These are phyloP conservation scores for Fusarium albidum DNA, from an alignment of 2,329 filamentous ascomycete species.

Conservation along the genomic window DNA sequence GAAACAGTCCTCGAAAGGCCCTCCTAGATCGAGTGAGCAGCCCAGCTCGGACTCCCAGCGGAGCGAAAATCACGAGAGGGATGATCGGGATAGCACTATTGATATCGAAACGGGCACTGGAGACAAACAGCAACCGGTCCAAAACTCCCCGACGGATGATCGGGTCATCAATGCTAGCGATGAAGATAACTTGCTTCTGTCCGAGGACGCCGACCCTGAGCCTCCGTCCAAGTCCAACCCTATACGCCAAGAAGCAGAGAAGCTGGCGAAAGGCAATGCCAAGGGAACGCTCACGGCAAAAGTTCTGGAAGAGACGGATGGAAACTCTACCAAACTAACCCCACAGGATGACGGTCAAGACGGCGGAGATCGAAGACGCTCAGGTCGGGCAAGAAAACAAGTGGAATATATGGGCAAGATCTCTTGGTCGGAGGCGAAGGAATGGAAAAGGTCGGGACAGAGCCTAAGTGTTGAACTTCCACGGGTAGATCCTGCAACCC, in stretches of 20 bases:
- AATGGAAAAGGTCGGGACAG: slow-evolving; percentile 14
- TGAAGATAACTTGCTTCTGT: slow-evolving; percentile 37
- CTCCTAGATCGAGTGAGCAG: background rate
- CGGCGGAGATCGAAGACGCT: slow-evolving; percentile 31
- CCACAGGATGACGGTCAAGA: slow-evolving; percentile 10
- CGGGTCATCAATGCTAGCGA: slow-evolving; percentile 27
- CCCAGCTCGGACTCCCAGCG: no score
- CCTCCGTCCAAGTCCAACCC: background rate
- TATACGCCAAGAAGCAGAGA: background rate
- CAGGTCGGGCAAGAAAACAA: slow-evolving; percentile 41
- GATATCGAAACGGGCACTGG: background rate
- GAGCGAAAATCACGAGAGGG: slow-evolving; percentile 3
- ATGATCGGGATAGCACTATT: slow-evolving; percentile 1
- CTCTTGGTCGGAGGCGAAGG: slow-evolving; percentile 39
- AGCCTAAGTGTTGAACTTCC: slow-evolving; percentile 26
- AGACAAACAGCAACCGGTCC: background rate
- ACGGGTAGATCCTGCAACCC: slow-evolving; percentile 1
- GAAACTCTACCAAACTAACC: background rate
- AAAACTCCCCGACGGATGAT: background rate
- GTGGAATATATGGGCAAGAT: slow-evolving; percentile 43
- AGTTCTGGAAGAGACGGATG: background rate
- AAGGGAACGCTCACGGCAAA: background rate
- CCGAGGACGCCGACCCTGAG: background rate
- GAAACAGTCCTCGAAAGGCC: slow-evolving; percentile 19
- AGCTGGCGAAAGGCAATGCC: background rate